Base-by-base conservation (phyloP, 148 eudicot species). In the Chenopodium berlandieri region DNA sequence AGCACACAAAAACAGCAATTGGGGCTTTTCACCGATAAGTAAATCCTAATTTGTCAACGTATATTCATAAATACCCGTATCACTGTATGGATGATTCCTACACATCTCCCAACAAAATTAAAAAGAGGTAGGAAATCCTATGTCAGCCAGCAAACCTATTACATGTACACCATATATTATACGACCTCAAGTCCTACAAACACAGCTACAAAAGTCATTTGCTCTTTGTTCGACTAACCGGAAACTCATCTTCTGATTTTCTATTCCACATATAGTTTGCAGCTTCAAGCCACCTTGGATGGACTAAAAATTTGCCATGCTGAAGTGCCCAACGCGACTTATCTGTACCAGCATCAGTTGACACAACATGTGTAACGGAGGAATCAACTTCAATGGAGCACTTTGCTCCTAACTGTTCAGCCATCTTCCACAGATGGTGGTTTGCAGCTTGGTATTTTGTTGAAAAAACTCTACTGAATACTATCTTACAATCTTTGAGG, bases 261-360 rank as follows among this genome's bases (percentile, higher is more conserved):
- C 86, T 90, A 66, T 79, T 56, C 97, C 98, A 94, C 19, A 88
- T 62, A 79, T 87, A 92, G 67, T 84, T 84, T 9, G 94, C 72
- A 71, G 97, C 97, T 86, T 91, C 97, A 0, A 94, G 85, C 98
- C 98, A 94, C 6, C 79, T 75, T 0, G 93, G 95, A 77, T 88
- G 82, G 37, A 94, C 98, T 65, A 94, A 85, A 80, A 87, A 88
- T 84, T 88, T 92, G 70, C 90, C 87, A 81, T 92, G 83, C 79
- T 70, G 70, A 67, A 88, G 78, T 0, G 98, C 97, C 98, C 94
- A 90, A 7, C 88, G 94, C 1, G 97, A 91, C 84, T 92, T 92
- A 44, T 94, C 92, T 0, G 94, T 94, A 46, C 90, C 91, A 1
- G 87, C 31, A 71, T 94, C 92, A 2, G 75, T 52, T 47, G 97